Base-by-base conservation (phyloP, 352 stramenopile genomes). In the Peronosclerospora sorghi region DNA sequence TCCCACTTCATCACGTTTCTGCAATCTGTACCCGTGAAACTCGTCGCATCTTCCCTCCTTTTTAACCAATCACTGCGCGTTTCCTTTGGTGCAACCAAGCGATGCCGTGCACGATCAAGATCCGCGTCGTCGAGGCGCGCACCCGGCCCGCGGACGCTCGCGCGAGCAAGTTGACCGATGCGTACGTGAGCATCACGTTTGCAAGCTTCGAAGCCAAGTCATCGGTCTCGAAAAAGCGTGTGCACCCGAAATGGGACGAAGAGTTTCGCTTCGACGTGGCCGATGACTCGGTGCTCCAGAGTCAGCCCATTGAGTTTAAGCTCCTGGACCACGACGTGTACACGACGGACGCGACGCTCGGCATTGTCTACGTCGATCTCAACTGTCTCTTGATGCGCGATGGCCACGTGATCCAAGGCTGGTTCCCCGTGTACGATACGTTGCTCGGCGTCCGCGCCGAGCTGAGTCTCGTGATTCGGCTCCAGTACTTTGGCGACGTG, bases 381-480 rank as follows among this genome's bases (percentile, higher is more conserved):
- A 98, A 98, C 77, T 97, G 93, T 35, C 68, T 99, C 26, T 58
- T 99, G n/a, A 98, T 97, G 77, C 70, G 74, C 18, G 78, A 89
- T 43, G 73, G 69, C 14, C 69, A 91, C 41, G 76, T 85, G 30
- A 96, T 98, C 51, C 89, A 97, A 54, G 95, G 95, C 23, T 98
- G 92, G 92, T 98, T 98, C 69, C 95, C 95, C 3, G 78, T 99
- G 7, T 99, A 98, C 60, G 95, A 98, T 70, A 98, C 95, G 15
- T 58, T 98, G 4, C 54, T 96, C 5, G 95, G 95, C 15, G 90
- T 99, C 27, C 80, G 94, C 20, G 96, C 95, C 37, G 92, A 98
- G 67, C 63, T 99, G 26, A 85, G 73, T 32, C 57, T 99, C 14
- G 89, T 95, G 15, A 88, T 98, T 24, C 96, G 97, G 21, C 59